Conservation (phyloP, 495 filamentous ascomycete genomes). For the Coniosporium apollinis region DNA sequence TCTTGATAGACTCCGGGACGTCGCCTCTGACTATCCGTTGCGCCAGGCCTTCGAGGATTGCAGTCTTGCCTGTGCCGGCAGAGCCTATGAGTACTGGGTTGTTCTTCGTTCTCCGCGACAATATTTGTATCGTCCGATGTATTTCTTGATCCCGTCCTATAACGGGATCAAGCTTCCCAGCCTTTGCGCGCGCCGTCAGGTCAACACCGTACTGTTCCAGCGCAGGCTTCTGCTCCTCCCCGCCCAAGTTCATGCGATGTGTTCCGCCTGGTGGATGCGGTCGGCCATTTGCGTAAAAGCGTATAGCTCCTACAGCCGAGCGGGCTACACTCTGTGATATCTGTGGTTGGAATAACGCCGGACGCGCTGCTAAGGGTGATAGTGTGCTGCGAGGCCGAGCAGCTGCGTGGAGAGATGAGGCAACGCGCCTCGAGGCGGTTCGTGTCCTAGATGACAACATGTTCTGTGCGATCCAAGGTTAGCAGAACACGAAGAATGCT, state of each 20-base stretch:
- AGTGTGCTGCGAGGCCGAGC: too few species aligned
- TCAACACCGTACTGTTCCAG: constrained; percentile 85
- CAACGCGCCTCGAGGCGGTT: constrained; percentile 16
- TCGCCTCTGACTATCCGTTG: constrained; percentile 82
- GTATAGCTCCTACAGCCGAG: too few species aligned
- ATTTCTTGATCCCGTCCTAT: constrained; percentile 88
- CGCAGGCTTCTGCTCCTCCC: constrained; percentile 64
- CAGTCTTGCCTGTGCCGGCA: constrained; percentile 91
- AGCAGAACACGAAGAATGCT: too few species aligned
- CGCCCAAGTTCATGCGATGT: constrained; percentile 79
- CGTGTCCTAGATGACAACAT: constrained; percentile 16
- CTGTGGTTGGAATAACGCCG: too few species aligned
- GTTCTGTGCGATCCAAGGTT: too few species aligned
- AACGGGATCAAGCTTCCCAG: constrained; percentile 86
- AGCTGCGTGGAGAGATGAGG: too few species aligned
- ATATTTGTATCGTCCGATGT: constrained; percentile 81
- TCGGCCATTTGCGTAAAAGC: constrained; percentile 59
- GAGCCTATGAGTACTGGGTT: constrained; percentile 88
- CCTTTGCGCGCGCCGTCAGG: constrained; percentile 68
- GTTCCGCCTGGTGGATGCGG: constrained; percentile 83
- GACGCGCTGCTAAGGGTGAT: too few species aligned
- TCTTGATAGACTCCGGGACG: constrained; percentile 92
- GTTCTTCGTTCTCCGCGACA: constrained; percentile 89
- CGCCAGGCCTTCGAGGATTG: constrained; percentile 82
- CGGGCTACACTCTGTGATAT: too few species aligned